Base-by-base conservation (phyloP, 768 basidiomycete genomes). In the Phanerochaete sordida region DNA sequence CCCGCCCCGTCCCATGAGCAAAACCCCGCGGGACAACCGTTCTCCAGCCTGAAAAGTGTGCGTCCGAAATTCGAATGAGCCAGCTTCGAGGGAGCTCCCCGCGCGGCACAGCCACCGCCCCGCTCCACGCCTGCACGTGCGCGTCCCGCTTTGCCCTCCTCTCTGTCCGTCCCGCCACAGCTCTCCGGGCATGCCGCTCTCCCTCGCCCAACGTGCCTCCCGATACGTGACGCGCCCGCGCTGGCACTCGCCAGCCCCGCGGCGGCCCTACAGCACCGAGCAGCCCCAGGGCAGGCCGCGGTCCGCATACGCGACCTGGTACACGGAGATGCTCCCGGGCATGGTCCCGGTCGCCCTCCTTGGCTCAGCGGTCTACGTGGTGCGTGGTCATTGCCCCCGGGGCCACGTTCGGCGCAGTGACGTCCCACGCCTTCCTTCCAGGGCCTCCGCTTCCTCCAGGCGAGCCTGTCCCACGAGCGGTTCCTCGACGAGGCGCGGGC, bases 271-370 rank as follows among this genome's bases (percentile, higher is more conserved):
- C 44, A 49, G 37, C 9, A 21, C 57, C 31, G 28, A 61, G 15
- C 21, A 33, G 31, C 44, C 61, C 8, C 27, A 30, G 31, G 21
- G 33, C 66, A 68, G 68, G 47, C 65, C 65, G 5, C 76, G 71
- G 58, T 84, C 81, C 30, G 74, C 77, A 12, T 88, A 92, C 70
- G 81, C 81, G 6, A 75, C 79, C 64, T 85, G 87, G 80, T 93
- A 93, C 71, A 76, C 83, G 46, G 80, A 84, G 55, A 79, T 86
- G 51, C 73, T 88, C 39, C 91, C 91, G 27, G 83, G 83, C 31
- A 92, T 92, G 89, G 74, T 92, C 51, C 91, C 91, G 9, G 76
- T 93, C 56, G 84, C 86, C 54, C 75, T 93, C 54, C 77, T 93
- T 13, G 91, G 90, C 19, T 91, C 90, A 54, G 88, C 86, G 9